Evolutionary conservation across 768 basidiomycete species (phyloP), one percentile per base, ranked within the genome.

Genomic region (Rhodotorula toruloides): DNA sequence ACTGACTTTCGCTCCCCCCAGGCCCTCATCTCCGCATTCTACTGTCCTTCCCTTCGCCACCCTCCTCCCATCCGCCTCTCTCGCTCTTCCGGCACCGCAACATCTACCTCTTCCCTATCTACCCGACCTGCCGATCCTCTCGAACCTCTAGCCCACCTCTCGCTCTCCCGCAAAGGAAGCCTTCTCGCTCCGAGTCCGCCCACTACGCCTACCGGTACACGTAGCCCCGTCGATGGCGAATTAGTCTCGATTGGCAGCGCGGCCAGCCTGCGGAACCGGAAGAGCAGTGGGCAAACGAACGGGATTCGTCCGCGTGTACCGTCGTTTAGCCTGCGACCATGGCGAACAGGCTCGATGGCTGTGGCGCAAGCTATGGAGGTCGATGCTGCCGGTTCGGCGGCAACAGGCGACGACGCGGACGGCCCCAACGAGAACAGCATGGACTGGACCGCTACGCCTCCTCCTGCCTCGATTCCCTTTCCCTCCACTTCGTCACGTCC

Each of bases 131-230:
- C 29, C n/a, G 65, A 67, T 29, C 60, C 65, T 4, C 60, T 67
- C 54, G 65, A 67, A 32, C 65, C 65, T 6, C 46, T 67, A 13
- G 54, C 56, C 31, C 40, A 67, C 50, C 55, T 67, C 19, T 67
- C 65, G 11, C 54, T 67, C 25, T 61, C 65, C 6, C 61, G 54
- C 31, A 6, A 25, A 1, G 56, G 27, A 1, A 52, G 48, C 25
- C n/a, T 67, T 22, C 37, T 61, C 39, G 54, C 46, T 27, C 42
- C 9, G 13, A 21, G 19, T 22, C 32, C 31, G 34, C 31, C 34
- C 12, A 22, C 44, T 1, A 40, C 43, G 42, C 52, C 50, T 3
- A 37, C 53, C 16, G n/a, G 29, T 27, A 4, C 50, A n/a, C 8
- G 50, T 25, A n/a, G 19, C 22, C 6, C 11, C 22, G 36, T 25